A percentile compares a stretch with the other conserved stretches of the same genome.
Conservation (phyloP, 441 rosid species). For the Eutrema salsugineum region DNA sequence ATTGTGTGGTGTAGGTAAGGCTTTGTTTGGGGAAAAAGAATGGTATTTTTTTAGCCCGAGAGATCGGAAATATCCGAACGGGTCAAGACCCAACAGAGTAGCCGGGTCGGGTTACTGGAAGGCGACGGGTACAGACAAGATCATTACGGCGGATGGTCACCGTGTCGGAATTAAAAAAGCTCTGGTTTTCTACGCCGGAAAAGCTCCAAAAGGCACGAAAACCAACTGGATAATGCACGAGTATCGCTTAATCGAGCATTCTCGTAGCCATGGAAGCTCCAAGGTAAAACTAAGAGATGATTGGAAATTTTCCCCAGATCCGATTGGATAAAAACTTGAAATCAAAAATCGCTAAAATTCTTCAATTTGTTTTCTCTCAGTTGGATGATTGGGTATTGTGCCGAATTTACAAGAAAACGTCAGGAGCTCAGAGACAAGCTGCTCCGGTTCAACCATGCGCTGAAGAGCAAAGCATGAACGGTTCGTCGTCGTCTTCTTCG, state of each 20-base stretch:
- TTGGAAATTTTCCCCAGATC: neutral
- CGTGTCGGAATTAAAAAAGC: slow-evolving; percentile 93
- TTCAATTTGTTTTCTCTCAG: slow-evolving; percentile 28
- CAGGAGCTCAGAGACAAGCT: slow-evolving; percentile 51
- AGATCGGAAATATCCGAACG: slow-evolving; percentile 94
- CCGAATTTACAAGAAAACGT: slow-evolving; percentile 83
- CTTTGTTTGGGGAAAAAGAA: slow-evolving; percentile 89
- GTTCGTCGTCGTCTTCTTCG: slow-evolving; percentile 67
- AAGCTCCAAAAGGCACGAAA: slow-evolving; percentile 91
- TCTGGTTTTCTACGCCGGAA: slow-evolving; percentile 84
- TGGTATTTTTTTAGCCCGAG: slow-evolving; percentile 97
- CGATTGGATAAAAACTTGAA: neutral
- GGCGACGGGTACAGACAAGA: slow-evolving; percentile 91
- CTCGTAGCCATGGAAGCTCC: slow-evolving; percentile 63
- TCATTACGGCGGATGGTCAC: slow-evolving; percentile 72
- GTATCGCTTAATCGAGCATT: slow-evolving; percentile 59
- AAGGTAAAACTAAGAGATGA: slow-evolving; percentile 45
- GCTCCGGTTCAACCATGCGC: slow-evolving; percentile 34
- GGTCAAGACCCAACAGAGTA: slow-evolving; percentile 89
- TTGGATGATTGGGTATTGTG: slow-evolving; percentile 97
- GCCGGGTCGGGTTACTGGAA: slow-evolving; percentile 98
- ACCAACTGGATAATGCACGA: slow-evolving; percentile 99
- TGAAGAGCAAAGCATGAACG: slow-evolving; percentile 57
- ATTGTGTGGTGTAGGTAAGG: slow-evolving; percentile 49
- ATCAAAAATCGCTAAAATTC: neutral